These are phyloP conservation scores for Gaeumannomyces tritici DNA, from an alignment of 2,329 filamentous ascomycete genomes.

Conservation along the genomic window DNA sequence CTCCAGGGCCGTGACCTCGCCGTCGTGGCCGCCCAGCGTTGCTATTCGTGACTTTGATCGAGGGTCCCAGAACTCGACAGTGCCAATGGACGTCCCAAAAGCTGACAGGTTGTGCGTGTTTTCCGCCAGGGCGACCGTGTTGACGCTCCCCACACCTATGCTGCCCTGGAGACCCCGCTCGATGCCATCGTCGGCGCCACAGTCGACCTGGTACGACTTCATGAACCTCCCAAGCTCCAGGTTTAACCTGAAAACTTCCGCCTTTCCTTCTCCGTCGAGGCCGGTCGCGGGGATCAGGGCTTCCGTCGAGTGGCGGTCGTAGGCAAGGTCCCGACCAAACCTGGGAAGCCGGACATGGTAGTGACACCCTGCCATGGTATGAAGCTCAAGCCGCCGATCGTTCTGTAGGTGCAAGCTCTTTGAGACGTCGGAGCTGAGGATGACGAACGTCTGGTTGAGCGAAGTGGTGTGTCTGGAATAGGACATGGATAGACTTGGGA, in stretches of 20 bases:
- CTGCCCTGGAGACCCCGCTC: constrained; percentile 77
- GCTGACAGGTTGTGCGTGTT: constrained; percentile 81
- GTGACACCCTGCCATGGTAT: constrained; percentile 80
- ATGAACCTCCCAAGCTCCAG: constrained; percentile 89
- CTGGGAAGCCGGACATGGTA: constrained; percentile 83
- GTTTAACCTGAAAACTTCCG: constrained; percentile 89
- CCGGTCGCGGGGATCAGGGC: constrained; percentile 82
- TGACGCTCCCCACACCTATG: constrained; percentile 76
- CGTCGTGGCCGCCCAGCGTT: constrained; percentile 57
- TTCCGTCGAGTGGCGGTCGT: constrained; percentile 74
- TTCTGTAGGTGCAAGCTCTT: constrained; percentile 92
- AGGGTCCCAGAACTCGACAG: constrained; percentile 94
- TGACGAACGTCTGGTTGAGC: constrained; percentile 81
- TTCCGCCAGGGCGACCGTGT: constrained; percentile 79
- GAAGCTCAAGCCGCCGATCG: constrained; percentile 86
- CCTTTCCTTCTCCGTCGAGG: constrained; percentile 73
- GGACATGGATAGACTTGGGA: constrained; percentile 87
- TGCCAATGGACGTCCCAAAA: constrained; percentile 91
- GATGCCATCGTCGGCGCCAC: constrained; percentile 69
- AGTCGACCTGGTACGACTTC: constrained; percentile 85
- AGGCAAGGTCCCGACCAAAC: constrained; percentile 84
- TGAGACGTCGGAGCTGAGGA: constrained; percentile 83
- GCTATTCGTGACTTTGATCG: constrained; percentile 75
- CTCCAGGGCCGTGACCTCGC: constrained; percentile 76
- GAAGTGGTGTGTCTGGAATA: constrained; percentile 86